phyloP scores from a whole-genome alignment of 306 rosid species.

The Sesbania bispinosa region DNA sequence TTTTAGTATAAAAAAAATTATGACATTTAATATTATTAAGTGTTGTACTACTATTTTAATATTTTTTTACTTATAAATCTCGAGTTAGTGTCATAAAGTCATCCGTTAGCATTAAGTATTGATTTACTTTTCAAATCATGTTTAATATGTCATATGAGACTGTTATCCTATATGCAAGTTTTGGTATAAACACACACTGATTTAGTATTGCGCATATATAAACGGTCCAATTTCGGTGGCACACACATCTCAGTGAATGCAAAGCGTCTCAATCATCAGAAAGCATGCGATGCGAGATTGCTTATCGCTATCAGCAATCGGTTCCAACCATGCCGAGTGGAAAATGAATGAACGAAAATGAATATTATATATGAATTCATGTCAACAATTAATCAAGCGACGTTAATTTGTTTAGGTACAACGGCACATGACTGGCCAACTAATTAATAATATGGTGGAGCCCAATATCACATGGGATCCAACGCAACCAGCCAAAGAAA shows the following conservation, averaged over 20 bases:
- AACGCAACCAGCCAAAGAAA: conserved; percentile 6
- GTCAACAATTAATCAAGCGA: conserved; percentile 28
- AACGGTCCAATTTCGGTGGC: background rate
- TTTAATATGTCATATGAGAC: too few relatives aligned
- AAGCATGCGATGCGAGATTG: too few relatives aligned
- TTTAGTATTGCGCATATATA: background rate
- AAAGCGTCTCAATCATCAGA: conserved; percentile 17
- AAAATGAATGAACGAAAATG: background rate
- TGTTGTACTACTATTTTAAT: too few relatives aligned
- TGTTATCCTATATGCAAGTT: too few relatives aligned
- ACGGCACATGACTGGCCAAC: conserved; percentile 42
- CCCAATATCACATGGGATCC: conserved; percentile 50
- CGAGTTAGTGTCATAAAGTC: too few relatives aligned
- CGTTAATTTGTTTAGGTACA: conserved; percentile 49
- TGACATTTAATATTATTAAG: too few relatives aligned
- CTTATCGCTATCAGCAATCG: background rate
- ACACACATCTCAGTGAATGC: background rate
- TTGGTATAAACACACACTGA: background rate
- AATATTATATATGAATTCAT: background rate
- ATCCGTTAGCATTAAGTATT: too few relatives aligned
- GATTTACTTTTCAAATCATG: too few relatives aligned
- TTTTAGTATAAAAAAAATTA: too few relatives aligned
- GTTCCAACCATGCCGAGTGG: background rate
- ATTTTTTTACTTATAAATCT: too few relatives aligned
- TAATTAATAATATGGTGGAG: conserved; percentile 38